These are phyloP conservation scores for Ilex paraguariensis DNA, from an alignment of 305 asterid species.

Conservation along the genomic window DNA sequence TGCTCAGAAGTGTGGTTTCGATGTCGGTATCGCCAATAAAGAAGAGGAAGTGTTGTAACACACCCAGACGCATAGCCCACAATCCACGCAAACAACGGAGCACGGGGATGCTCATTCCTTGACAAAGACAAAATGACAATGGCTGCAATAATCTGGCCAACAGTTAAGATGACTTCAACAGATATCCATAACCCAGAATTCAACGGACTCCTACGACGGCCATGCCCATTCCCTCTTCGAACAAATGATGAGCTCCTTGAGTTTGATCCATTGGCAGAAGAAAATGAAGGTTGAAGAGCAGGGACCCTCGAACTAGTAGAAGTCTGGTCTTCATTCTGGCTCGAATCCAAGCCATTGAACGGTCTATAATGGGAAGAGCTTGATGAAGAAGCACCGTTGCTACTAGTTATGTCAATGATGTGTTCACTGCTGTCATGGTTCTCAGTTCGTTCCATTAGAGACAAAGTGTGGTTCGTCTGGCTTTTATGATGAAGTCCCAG, in stretches of 20 bases:
- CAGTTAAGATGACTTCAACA: slow-evolving; percentile 61
- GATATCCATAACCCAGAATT: slow-evolving; percentile 89
- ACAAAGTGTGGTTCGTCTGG: slow-evolving; percentile 40
- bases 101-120: slow-evolving; percentile 68
- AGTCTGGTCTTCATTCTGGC: slow-evolving; percentile 47
- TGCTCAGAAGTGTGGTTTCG: slow-evolving; percentile 70
- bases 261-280: slow-evolving; percentile 49
- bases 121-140: slow-evolving; percentile 65
- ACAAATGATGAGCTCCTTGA: slow-evolving; percentile 50
- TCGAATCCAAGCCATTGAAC: slow-evolving; percentile 39
- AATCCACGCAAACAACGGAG: slow-evolving; percentile 78
- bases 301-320: slow-evolving; percentile 60
- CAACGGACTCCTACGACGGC: slow-evolving; percentile 75
- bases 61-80: slow-evolving; percentile 91
- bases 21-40: slow-evolving; percentile 77
- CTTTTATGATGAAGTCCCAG: slow-evolving; percentile 55
- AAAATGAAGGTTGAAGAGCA: slow-evolving; percentile 43
- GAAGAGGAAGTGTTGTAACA: slow-evolving; percentile 74
- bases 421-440: slow-evolving; percentile 38
- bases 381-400: slow-evolving; percentile 53
- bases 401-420: slow-evolving; percentile 61
- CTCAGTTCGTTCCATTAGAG: slow-evolving; percentile 62
- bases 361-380: slow-evolving; percentile 45
- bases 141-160: slow-evolving; percentile 81
- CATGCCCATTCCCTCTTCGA: slow-evolving; percentile 65